These are phyloP conservation scores for Plasmodium vinckei DNA, from an alignment of 169 alveolate genomes.

Conservation along the genomic window DNA sequence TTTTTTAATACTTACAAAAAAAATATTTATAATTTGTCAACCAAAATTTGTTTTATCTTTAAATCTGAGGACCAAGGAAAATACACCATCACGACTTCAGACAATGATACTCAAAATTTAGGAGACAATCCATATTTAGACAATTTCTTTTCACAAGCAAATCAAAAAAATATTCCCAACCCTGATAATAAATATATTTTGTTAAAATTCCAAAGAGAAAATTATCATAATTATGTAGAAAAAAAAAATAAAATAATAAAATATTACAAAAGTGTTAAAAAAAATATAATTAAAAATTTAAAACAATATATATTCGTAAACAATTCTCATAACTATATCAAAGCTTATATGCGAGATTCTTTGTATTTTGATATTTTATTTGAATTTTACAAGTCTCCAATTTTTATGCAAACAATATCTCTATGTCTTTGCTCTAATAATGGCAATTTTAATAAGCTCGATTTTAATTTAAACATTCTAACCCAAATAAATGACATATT, in stretches of 20 bases:
- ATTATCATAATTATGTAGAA: conserved; percentile 7
- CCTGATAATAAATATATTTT: background rate
- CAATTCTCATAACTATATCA: conserved; percentile 26
- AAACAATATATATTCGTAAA: conserved; percentile 5
- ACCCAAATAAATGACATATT: background rate
- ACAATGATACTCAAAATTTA: background rate
- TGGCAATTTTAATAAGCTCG: background rate
- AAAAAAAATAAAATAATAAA: conserved; percentile 45
- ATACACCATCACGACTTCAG: background rate
- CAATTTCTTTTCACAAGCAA: too few relatives aligned
- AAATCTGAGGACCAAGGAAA: background rate
- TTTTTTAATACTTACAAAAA: conserved; percentile 30
- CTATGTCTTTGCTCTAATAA: background rate
- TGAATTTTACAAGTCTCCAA: conserved; percentile 39
- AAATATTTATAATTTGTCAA: background rate
- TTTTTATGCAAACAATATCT: conserved; percentile 2
- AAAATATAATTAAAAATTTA: conserved; percentile 13
- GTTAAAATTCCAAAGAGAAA: background rate
- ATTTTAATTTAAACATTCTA: background rate
- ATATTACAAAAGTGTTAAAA: conserved; percentile 42
- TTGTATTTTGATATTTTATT: conserved; percentile 20
- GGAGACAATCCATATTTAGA: too few relatives aligned
- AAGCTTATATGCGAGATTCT: conserved; percentile 17
- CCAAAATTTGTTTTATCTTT: background rate
- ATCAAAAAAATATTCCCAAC: too few relatives aligned